Base-by-base conservation (phyloP, 1,284 basidiomycete species). In the Apiotrichum laibachii region DNA sequence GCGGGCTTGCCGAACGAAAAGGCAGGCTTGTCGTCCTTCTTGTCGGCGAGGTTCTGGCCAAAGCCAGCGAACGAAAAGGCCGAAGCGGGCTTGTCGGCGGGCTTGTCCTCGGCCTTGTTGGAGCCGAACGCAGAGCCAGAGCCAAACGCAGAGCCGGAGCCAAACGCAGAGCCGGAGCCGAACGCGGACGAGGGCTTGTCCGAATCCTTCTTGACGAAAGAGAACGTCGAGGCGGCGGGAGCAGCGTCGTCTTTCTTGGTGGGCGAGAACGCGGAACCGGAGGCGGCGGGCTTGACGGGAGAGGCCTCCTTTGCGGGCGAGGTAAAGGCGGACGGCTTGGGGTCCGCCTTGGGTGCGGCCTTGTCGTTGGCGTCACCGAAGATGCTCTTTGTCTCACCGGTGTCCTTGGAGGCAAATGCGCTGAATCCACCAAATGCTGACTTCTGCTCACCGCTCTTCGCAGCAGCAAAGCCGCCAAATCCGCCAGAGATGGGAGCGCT, bases 381-480 rank as follows among this genome's bases (percentile, higher is more conserved):
- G 13, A 67, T 54, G 10, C 22, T 53, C 49, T 57, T 61, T 22
- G 21, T 34, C 52, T 61, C 56, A 26, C 18, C n/a, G 22, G 31
- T 31, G 22, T 33, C 48, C 39, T 45, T 37, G 21, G 33, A 22
- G 7, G 62, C 52, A 22, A 72, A 72, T 2, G 68, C 68, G 18
- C 65, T 65, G 50, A 73, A 73, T 0, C 65, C 69, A 5, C 68
- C 67, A 39, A 63, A 62, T 5, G 49, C 40, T 21, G 61, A 35
- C 40, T 58, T 56, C 16, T 46, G 15, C 43, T 56, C 42, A 5
- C 7, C 33, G 42, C 68, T 71, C 11, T 61, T 51, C 5, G 67
- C 69, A 48, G 62, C 51, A 5, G 67, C 69, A 47, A 77, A 77
- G 1, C 66, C 69, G 8, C 73, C 70, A 53, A 74, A 76, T 1